These are phyloP conservation scores for Rhodotorula sphaerocarpa DNA, from an alignment of 768 basidiomycete genomes.

Conservation along the genomic window DNA sequence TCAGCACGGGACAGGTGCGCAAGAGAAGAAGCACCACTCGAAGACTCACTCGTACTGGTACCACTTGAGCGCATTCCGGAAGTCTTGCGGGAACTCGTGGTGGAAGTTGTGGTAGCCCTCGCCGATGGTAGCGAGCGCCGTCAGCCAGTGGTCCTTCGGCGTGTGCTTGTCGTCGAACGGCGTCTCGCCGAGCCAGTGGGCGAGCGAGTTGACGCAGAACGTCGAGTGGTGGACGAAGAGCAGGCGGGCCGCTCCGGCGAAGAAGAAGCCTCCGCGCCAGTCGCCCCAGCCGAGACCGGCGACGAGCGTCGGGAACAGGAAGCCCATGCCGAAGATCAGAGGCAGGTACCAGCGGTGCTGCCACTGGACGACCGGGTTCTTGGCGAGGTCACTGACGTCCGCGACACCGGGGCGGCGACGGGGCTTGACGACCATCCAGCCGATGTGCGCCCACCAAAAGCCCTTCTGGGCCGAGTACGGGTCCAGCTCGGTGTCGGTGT, in stretches of 20 bases:
- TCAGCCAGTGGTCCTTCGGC: slow-evolving; percentile 53
- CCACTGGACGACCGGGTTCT: slow-evolving; percentile 63
- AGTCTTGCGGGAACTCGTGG: slow-evolving; percentile 75
- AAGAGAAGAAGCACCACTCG: slow-evolving; percentile 41
- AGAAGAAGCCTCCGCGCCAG: slow-evolving; percentile 66
- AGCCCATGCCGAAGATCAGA: slow-evolving; percentile 60
- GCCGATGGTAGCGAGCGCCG: slow-evolving; percentile 73
- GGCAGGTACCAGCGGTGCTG: slow-evolving; percentile 67
- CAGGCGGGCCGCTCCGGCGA: slow-evolving; percentile 65
- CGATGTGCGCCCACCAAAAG: slow-evolving; percentile 67
- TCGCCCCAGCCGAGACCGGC: slow-evolving; percentile 67
- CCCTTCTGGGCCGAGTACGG: slow-evolving; percentile 75
- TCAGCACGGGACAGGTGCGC: slow-evolving; percentile 14
- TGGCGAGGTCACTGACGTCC: slow-evolving; percentile 64
- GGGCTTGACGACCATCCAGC: slow-evolving; percentile 77
- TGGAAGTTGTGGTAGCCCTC: slow-evolving; percentile 81
- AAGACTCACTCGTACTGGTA: slow-evolving; percentile 39
- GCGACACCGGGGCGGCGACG: slow-evolving; percentile 61
- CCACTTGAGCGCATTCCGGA: slow-evolving; percentile 59
- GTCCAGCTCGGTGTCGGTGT: slow-evolving; percentile 79
- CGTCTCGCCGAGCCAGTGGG: slow-evolving; percentile 71
- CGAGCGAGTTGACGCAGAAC: slow-evolving; percentile 81
- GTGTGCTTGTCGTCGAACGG: slow-evolving; percentile 71
- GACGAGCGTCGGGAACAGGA: slow-evolving; percentile 58
- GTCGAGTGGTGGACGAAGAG: slow-evolving; percentile 76